Evolutionary conservation across 1,284 basidiomycete genomes (phyloP).

Genomic region (Apiotrichum sp.): DNA sequence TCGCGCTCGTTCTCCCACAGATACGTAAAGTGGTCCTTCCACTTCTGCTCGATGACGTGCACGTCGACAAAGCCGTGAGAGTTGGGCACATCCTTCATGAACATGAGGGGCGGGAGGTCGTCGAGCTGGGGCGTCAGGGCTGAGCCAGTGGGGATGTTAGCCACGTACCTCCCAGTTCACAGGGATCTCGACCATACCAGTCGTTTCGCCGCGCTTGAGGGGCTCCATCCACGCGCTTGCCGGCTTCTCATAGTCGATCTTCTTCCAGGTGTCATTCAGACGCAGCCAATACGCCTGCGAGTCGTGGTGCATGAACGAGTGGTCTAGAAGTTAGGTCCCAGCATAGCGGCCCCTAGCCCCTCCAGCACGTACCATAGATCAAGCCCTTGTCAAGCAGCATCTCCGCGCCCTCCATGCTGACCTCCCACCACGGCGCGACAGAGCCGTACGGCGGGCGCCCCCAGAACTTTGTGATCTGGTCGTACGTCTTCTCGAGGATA

Average conservation of each 20-base stretch:
- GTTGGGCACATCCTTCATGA: constrained; percentile 61
- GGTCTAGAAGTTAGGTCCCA: constrained; percentile 32
- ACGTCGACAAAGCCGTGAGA: constrained; percentile 69
- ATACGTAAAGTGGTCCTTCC: constrained; percentile 70
- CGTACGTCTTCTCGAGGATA: constrained; percentile 62
- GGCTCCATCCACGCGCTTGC: constrained; percentile 73
- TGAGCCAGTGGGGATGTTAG: too few species aligned
- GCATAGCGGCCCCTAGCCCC: background rate
- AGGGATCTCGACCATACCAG: constrained; percentile 66
- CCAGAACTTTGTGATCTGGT: constrained; percentile 63
- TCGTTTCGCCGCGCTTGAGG: constrained; percentile 58
- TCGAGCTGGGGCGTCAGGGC: constrained; percentile 35
- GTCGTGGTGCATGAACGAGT: constrained; percentile 55
- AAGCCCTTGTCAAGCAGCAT: constrained; percentile 67
- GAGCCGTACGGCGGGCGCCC: constrained; percentile 59
- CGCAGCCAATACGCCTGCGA: constrained; percentile 66
- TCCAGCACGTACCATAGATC: constrained; percentile 56
- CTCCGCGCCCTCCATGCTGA: constrained; percentile 61
- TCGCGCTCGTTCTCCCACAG: constrained; percentile 49
- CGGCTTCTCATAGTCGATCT: constrained; percentile 60
- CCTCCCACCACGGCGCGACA: constrained; percentile 76
- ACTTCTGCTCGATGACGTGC: constrained; percentile 63
- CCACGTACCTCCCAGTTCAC: constrained; percentile 57
- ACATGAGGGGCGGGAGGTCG: constrained; percentile 68
- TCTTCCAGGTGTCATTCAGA: constrained; percentile 65